A percentile compares a stretch with the other conserved stretches of the same genome.
phyloP scores from a whole-genome alignment of 257 asterid species.

The Linderniella brevidens region DNA sequence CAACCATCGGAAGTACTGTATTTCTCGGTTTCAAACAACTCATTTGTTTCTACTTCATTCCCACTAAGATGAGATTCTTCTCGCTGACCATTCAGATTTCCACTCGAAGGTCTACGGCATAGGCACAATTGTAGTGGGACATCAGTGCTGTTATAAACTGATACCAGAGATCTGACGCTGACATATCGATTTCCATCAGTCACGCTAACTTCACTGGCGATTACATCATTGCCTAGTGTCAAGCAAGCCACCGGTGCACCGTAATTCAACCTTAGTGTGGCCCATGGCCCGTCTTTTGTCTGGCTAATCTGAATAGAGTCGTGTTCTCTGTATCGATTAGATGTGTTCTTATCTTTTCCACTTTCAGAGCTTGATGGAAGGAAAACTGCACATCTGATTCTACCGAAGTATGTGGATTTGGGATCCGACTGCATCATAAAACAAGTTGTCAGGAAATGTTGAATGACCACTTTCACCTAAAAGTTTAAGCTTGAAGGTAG shows the following conservation, averaged over 20 bases:
- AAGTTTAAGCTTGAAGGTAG: no score
- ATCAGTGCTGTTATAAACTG: conserved; percentile 69
- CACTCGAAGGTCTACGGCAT: conserved; percentile 28
- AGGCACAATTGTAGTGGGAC: conserved; percentile 53
- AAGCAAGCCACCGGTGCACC: conserved; percentile 94
- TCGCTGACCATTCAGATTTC: conserved; percentile 19
- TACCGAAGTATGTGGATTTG: conserved; percentile 22
- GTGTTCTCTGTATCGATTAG: conserved; percentile 22
- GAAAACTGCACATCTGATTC: conserved; percentile 52
- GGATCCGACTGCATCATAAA: conserved; percentile 29
- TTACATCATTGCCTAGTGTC: conserved; percentile 56
- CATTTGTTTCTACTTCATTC: conserved; percentile 31
- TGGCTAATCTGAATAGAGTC: conserved; percentile 83
- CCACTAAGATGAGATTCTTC: conserved; percentile 17
- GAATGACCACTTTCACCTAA: no score
- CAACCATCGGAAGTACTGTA: conserved; percentile 43
- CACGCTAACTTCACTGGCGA: conserved; percentile 88
- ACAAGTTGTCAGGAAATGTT: no score
- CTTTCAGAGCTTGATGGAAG: conserved; percentile 31
- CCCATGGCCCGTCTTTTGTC: conserved; percentile 81
- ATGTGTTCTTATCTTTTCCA: conserved; percentile 23
- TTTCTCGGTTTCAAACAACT: conserved; percentile 62
- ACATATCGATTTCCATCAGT: conserved; percentile 63
- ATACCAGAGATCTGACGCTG: conserved; percentile 69
- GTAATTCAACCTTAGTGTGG: conserved; percentile 64